These are phyloP conservation scores for Trifolium repens DNA, from an alignment of 306 rosid genomes.

Conservation along the genomic window DNA sequence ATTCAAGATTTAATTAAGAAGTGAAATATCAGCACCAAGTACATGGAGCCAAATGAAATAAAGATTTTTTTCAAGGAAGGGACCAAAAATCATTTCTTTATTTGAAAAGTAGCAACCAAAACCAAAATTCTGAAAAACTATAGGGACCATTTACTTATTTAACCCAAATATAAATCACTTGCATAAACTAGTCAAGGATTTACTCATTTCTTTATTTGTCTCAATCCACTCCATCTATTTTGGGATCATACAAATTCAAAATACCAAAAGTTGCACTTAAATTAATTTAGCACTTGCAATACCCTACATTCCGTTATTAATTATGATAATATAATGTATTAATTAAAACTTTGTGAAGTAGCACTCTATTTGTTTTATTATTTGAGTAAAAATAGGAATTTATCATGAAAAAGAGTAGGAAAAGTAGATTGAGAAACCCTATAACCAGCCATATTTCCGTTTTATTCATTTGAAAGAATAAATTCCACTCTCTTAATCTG, in stretches of 20 bases:
- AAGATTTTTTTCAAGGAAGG: too few relatives aligned
- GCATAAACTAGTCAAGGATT: constrained; percentile 1
- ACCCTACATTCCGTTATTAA: constrained; percentile 3
- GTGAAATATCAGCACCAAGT: background rate
- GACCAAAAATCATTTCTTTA: too few relatives aligned
- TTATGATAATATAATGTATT: constrained; percentile 15
- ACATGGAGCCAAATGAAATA: constrained; percentile 10
- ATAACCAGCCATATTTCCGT: constrained; percentile 6
- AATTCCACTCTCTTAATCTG: constrained; percentile 17
- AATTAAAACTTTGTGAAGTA: background rate
- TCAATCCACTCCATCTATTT: constrained; percentile 1
- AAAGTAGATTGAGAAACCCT: constrained; percentile 14
- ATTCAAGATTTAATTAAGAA: constrained; percentile 25
- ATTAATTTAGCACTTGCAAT: constrained; percentile 1
- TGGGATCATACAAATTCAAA: constrained; percentile 16
- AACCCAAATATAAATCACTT: constrained; percentile 6
- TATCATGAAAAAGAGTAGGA: constrained; percentile 7
- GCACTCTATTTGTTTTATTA: constrained; percentile 5
- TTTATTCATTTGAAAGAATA: constrained; percentile 29
- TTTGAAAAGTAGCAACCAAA: too few relatives aligned
- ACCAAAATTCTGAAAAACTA: too few relatives aligned
- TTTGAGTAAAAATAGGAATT: background rate
- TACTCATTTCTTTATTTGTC: constrained; percentile 24
- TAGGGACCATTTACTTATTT: too few relatives aligned
- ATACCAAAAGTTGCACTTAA: background rate